Percentiles rank a stretch among this genome's conserved stretches.
Evolutionary conservation across 257 asterid genomes (phyloP).

Genomic region (Jaltomata sinuosa): DNA sequence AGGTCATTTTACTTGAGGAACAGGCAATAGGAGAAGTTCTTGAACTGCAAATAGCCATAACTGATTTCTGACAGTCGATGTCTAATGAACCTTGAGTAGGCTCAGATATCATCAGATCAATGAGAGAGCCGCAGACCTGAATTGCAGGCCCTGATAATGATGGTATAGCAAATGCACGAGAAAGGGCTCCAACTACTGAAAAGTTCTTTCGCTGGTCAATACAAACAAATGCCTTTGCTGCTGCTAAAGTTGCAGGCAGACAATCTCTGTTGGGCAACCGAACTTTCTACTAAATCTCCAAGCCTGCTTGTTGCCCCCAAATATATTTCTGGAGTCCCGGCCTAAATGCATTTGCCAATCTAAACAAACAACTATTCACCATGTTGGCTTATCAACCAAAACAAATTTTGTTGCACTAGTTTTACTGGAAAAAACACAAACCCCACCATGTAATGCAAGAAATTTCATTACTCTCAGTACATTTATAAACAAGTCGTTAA

Average conservation of each 20-base stretch:
- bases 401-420: constrained; percentile 11
- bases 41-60: constrained; percentile 51
- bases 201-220: constrained; percentile 47
- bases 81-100: constrained; percentile 21
- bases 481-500: constrained; percentile 16
- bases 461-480: constrained; percentile 59
- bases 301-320: constrained; percentile 32
- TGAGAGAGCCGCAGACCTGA: constrained; percentile 55
- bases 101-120: constrained; percentile 39
- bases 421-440: constrained; percentile 13
- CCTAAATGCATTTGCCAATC: constrained; percentile 35
- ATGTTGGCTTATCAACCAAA: constrained; percentile 29
- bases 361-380: constrained; percentile 56
- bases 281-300: constrained; percentile 33
- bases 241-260: constrained; percentile 49
- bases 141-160: constrained; percentile 72
- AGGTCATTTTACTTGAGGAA: constrained; percentile 24
- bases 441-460: constrained; percentile 25
- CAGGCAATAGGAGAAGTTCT: constrained; percentile 23
- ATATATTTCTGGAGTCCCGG: constrained; percentile 36
- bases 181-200: constrained; percentile 55
- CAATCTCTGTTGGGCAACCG: constrained; percentile 34
- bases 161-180: constrained; percentile 61
- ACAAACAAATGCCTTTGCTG: constrained; percentile 48
- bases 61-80: constrained; percentile 18